Percentiles rank a stretch among this genome's conserved stretches.
phyloP scores from a whole-genome alignment of 805 yeast species.

The Kockiozyma suomiensis region DNA sequence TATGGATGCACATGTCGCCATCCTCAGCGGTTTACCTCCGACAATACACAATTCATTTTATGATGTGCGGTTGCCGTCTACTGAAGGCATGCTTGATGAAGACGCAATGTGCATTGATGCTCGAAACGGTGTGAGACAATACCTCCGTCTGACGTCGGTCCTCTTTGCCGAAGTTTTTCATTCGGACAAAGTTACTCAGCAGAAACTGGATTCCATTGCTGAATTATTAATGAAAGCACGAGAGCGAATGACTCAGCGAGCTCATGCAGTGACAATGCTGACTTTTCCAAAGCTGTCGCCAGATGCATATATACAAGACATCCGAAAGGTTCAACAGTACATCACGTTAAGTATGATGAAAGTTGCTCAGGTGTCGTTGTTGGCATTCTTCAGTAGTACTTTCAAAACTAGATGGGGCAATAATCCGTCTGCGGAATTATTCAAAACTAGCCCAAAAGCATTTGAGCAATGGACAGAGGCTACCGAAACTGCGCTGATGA shows the following conservation, averaged over 20 bases:
- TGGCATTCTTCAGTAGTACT: neutral
- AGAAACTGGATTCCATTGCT: neutral
- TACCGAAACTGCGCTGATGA: neutral
- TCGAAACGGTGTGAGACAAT: conserved; percentile 7
- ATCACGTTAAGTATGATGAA: conserved; percentile 2
- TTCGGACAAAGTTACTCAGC: neutral
- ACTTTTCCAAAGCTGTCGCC: neutral
- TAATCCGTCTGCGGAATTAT: neutral
- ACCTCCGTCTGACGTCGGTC: neutral
- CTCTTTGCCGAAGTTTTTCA: conserved; percentile 2
- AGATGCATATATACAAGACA: neutral
- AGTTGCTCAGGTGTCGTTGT: neutral
- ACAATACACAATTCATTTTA: conserved; percentile 1
- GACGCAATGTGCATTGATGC: conserved; percentile 10
- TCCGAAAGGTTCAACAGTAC: neutral
- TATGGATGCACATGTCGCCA: conserved; percentile 4
- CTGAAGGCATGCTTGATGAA: conserved; percentile 15
- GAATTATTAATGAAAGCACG: neutral
- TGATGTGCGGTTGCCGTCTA: neutral
- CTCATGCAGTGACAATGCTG: neutral
- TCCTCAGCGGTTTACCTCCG: conserved; percentile 4
- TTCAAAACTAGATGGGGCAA: conserved; percentile 4
- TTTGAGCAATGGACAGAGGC: neutral
- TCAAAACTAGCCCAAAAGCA: neutral
- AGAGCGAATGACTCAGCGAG: conserved; percentile 2